Percentiles rank a stretch among this genome's conserved stretches.
These are phyloP conservation scores for Bacterosira constricta DNA, from an alignment of 108 stramenopile species.

Conservation along the genomic window DNA sequence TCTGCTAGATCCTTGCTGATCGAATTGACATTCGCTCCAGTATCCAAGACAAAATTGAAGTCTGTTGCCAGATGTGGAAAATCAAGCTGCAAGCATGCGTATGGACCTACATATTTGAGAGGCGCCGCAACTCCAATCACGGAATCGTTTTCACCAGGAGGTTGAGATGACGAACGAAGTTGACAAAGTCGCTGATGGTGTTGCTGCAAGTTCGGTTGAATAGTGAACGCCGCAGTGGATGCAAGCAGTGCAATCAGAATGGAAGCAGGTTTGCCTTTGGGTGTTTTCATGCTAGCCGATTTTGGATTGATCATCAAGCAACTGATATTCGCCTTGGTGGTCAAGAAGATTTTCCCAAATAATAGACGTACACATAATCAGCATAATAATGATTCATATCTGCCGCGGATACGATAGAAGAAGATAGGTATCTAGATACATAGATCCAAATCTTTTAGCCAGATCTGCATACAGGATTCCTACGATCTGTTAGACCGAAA, in stretches of 20 bases:
- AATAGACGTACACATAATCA: too few relatives aligned
- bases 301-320: not conserved
- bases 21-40: constrained; percentile 36
- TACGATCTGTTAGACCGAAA: too few relatives aligned
- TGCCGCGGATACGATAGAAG: too few relatives aligned
- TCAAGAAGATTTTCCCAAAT: not conserved
- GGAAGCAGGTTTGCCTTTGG: not conserved
- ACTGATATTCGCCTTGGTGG: not conserved
- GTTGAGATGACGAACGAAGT: not conserved
- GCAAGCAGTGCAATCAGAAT: not conserved
- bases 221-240: not conserved
- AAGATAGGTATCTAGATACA: too few relatives aligned
- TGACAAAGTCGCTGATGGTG: not conserved
- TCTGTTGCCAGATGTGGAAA: constrained; percentile 5
- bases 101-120: constrained; percentile 23
- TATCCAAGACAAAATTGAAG: constrained; percentile 27
- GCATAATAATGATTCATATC: too few relatives aligned
- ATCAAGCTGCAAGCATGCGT: constrained; percentile 10
- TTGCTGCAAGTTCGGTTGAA: not conserved
- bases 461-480: too few relatives aligned
- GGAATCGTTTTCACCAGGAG: not conserved
- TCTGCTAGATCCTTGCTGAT: constrained; percentile 2
- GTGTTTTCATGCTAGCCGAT: not conserved
- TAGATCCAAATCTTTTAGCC: too few relatives aligned
- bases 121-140: constrained; percentile 29